These are phyloP conservation scores for Rubia peregrina DNA, from an alignment of 305 asterid species.

Conservation along the genomic window DNA sequence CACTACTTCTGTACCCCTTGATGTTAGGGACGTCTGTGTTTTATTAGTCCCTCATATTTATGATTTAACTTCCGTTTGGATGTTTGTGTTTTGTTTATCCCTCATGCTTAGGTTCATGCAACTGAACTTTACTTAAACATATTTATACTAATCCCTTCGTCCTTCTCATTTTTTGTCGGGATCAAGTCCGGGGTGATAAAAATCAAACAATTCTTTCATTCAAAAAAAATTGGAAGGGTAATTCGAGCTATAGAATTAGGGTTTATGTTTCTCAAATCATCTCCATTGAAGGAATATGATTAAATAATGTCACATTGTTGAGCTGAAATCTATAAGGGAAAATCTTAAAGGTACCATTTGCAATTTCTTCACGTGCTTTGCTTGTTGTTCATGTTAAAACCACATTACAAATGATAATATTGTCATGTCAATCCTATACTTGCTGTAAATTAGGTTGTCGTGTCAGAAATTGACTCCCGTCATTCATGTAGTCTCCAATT, in stretches of 20 bases:
- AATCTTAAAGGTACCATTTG: constrained; percentile 5
- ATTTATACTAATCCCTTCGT: constrained; percentile 4
- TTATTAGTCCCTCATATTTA: too few species aligned
- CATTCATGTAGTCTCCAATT: too few species aligned
- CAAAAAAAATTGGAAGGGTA: not conserved
- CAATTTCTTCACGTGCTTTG: not conserved
- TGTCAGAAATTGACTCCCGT: too few species aligned
- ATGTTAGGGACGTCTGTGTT: too few species aligned
- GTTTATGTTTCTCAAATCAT: not conserved
- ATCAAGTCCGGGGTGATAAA: constrained; percentile 9
- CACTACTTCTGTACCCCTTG: too few species aligned
- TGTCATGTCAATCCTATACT: too few species aligned
- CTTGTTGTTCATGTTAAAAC: not conserved
- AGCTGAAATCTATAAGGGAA: constrained; percentile 8
- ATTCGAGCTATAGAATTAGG: not conserved
- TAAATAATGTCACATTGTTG: not conserved
- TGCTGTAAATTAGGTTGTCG: not conserved
- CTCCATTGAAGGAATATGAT: not conserved
- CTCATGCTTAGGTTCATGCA: too few species aligned
- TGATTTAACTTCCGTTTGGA: too few species aligned
- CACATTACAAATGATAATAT: not conserved
- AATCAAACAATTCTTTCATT: not conserved
- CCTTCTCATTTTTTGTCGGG: constrained; percentile 3
- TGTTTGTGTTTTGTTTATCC: too few species aligned
- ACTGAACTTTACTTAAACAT: too few species aligned